Evolutionary conservation across 2,329 filamentous ascomycete species (phyloP), one percentile per base, ranked within the genome.

Genomic region (Cladorrhinum sp.): DNA sequence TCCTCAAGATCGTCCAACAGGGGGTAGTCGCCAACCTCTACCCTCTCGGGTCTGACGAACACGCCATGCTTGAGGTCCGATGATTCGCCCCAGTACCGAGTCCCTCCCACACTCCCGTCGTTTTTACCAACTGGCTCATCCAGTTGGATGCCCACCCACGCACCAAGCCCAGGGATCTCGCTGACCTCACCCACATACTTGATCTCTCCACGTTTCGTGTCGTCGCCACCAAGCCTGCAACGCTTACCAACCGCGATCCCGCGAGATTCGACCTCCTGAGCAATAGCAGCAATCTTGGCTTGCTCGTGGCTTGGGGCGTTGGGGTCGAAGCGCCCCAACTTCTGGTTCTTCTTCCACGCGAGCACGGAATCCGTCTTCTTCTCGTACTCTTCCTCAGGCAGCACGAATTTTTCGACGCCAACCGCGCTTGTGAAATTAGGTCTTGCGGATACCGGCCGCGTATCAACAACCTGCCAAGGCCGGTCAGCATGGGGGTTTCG

Each of bases 281-380:
- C 81, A 48, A 88, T 82, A 42, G 87, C 87, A 16, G 84, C 82
- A 60, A 90, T 79, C 73, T 90, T 90, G 65, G 90, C 84, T 72
- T 91, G 82, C 72, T 92, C 88, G 21, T 89, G 84, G 62, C 81
- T 85, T 18, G 90, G 86, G 7, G 92, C 91, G 68, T 88, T 82
- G 12, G 95, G 95, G 72, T 98, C 92, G 76, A 99, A 99, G 36
- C 95, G 91, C 55, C 95, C 95, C n/a, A 98, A 85, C 73, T 96
- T 93, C 75, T 96, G 88, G n/a, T 86, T 80, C 77, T 91, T 94
- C 78, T 99, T 99, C 92, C 92, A 98, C 5, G 93, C 91, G 23
- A 97, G 84, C 14, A 99, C 95, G 2, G 90, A 94, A 76, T 97
- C 91, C 49, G 86, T 81, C 71, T 93, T 92, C 70, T 86, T 86